Evolutionary conservation across 2,329 filamentous ascomycete species (phyloP), one percentile per base, ranked within the genome.

Genomic region (Emydomyces testavorans): DNA sequence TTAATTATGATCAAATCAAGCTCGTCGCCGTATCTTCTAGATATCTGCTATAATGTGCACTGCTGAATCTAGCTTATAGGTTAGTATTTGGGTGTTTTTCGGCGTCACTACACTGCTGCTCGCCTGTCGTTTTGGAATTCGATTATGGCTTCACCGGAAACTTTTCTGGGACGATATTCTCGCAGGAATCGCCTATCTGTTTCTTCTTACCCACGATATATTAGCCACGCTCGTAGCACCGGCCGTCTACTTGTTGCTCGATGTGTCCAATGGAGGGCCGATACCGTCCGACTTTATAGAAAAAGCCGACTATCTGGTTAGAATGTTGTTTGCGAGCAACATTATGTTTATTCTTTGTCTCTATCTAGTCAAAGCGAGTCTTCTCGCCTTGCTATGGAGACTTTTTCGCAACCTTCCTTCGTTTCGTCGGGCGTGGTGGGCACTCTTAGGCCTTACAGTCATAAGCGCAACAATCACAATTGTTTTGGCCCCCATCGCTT

Each of bases 101-200:
- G 44, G 29, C n/a, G 20, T 52, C n/a, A 26, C 38, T 10, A 48
- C 47, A 15, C 29, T 52, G 34, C 38, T 52, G 11, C 36, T 52
- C 18, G 16, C 29, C 13, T 43, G 24, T 32, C 50, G 50, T 24
- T 37, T 34, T 23, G 38, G 10, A 15, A 52, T 52, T 37, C 47
- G 50, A 23, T n/a, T 50, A 31, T 46, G 47, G 42, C 37, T 52
- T n/a, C 50, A 52, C 29, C 38, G 43, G n/a, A 16, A 31, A 31
- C 26, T 52, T 6, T 52, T 52, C 42, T 52, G 47, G 50, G 50
- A 52, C 23, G 50, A 52, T 26, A 29, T 47, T n/a, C 43, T 50
- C 15, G 50, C 47, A 6, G 36, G 28, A 20, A 18, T 52, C 4
- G 47, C 37, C 6, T 50, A 43, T 35, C 3, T 50, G 4, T 42